Evolutionary conservation across 176 grass and related monocot genomes (phyloP).

Genomic region (Tuctoria greenei): DNA sequence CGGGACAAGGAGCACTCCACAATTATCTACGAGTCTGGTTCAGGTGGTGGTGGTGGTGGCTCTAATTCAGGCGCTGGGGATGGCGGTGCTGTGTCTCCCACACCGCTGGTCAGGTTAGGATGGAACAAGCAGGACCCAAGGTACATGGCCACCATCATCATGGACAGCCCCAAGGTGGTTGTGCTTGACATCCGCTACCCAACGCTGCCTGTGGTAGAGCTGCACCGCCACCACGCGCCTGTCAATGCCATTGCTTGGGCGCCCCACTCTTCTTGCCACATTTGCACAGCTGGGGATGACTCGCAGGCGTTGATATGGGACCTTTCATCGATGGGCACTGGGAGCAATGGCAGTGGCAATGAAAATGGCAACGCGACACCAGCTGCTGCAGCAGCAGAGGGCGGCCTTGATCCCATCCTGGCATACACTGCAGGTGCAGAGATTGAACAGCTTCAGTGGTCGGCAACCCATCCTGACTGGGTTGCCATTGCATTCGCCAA

Average conservation of each 20-base stretch:
- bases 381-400: conserved; percentile 55
- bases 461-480: conserved; percentile 92
- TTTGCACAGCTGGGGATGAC: conserved; percentile 91
- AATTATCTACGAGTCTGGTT: conserved; percentile 86
- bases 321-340: conserved; percentile 80
- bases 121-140: conserved; percentile 99
- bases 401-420: conserved; percentile 84
- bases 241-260: conserved; percentile 97
- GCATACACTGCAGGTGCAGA: conserved; percentile 90
- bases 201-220: conserved; percentile 86
- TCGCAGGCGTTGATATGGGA: conserved; percentile 95
- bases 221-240: conserved; percentile 85
- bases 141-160: conserved; percentile 99
- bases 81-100: conserved; percentile 44
- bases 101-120: conserved; percentile 75
- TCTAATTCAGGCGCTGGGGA: conserved; percentile 47
- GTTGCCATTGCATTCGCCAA: conserved; percentile 87
- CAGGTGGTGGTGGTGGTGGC: conserved; percentile 41
- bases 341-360: conserved; percentile 42
- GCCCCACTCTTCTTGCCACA: conserved; percentile 91
- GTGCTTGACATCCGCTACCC: conserved; percentile 97
- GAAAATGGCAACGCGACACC: conserved; percentile 41
- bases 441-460: conserved; percentile 99
- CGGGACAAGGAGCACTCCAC: conserved; percentile 98
- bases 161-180: conserved; percentile 97